phyloP scores from a whole-genome alignment of 1,139 yeast species.

The Torulaspora pretoriensis region DNA sequence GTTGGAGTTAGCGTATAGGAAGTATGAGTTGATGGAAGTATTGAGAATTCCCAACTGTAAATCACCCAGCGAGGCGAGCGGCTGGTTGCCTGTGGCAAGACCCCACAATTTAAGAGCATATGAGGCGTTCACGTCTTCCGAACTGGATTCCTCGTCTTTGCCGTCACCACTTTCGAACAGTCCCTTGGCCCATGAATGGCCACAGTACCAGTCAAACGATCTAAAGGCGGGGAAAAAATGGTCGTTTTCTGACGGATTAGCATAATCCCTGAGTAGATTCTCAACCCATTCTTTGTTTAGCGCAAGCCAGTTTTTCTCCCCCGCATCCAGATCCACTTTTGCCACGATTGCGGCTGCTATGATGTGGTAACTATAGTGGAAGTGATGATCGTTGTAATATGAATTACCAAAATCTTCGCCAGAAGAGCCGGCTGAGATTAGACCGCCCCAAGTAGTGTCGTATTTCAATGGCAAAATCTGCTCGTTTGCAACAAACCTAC shows the following conservation, averaged over 20 bases:
- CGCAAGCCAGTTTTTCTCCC: conserved; percentile 49
- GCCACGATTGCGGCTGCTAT: conserved; percentile 68
- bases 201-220: conserved; percentile 73
- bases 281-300: conserved; percentile 55
- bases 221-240: conserved; percentile 67
- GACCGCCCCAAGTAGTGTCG: conserved; percentile 70
- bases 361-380: conserved; percentile 74
- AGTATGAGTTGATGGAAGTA: conserved; percentile 57
- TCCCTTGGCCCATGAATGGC: conserved; percentile 83
- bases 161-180: conserved; percentile 72
- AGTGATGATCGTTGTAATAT: conserved; percentile 76
- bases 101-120: conserved; percentile 75
- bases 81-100: conserved; percentile 47
- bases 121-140: conserved; percentile 72
- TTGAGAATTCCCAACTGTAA: conserved; percentile 59
- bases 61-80: conserved; percentile 53
- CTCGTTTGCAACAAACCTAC: conserved; percentile 52
- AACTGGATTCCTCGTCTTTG: conserved; percentile 71
- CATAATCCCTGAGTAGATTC: conserved; percentile 60
- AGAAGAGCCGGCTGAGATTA: conserved; percentile 57
- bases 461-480: conserved; percentile 57
- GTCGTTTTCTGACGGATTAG: conserved; percentile 58
- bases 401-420: conserved; percentile 69
- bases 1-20: conserved; percentile 51
- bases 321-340: conserved; percentile 46